These are phyloP conservation scores for Phytomonas sp. DNA, from an alignment of 208 protist species.

Conservation along the genomic window DNA sequence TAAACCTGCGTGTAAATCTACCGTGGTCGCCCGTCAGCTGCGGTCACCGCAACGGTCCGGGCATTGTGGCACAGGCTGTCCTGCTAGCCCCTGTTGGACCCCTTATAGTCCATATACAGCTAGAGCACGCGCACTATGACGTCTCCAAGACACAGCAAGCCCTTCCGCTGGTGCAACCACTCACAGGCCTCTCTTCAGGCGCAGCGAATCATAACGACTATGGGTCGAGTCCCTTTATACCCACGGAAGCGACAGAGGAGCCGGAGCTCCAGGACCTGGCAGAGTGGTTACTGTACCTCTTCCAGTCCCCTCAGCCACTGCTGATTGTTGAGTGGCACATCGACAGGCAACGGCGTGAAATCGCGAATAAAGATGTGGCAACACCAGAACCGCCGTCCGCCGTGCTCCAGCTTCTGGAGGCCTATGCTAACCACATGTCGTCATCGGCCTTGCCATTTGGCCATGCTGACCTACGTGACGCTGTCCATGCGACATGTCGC, in stretches of 20 bases:
- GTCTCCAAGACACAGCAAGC: background rate
- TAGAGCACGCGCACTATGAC: constrained; percentile 14
- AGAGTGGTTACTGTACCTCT: constrained; percentile 38
- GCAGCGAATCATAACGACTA: background rate
- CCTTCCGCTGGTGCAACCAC: background rate
- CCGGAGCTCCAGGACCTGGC: constrained; percentile 24
- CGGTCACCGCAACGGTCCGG: constrained; percentile 22
- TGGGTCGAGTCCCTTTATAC: background rate
- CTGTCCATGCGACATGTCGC: constrained; percentile 4
- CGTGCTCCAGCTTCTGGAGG: constrained; percentile 28
- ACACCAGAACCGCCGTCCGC: constrained; percentile 8
- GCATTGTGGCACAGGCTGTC: constrained; percentile 42
- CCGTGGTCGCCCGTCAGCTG: constrained; percentile 26
- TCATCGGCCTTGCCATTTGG: constrained; percentile 4
- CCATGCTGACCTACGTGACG: background rate
- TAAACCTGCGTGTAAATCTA: background rate
- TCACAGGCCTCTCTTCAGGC: background rate
- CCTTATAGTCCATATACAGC: constrained; percentile 51
- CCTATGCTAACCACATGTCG: constrained; percentile 23
- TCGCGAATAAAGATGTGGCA: constrained; percentile 10
- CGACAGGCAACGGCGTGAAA: background rate
- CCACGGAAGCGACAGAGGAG: background rate
- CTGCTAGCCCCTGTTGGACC: constrained; percentile 49
- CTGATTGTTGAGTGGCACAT: constrained; percentile 55
- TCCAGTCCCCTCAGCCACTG: constrained; percentile 29